Base-by-base conservation (phyloP, 2,329 filamentous ascomycete species). In the Setomelanomma holmii region DNA sequence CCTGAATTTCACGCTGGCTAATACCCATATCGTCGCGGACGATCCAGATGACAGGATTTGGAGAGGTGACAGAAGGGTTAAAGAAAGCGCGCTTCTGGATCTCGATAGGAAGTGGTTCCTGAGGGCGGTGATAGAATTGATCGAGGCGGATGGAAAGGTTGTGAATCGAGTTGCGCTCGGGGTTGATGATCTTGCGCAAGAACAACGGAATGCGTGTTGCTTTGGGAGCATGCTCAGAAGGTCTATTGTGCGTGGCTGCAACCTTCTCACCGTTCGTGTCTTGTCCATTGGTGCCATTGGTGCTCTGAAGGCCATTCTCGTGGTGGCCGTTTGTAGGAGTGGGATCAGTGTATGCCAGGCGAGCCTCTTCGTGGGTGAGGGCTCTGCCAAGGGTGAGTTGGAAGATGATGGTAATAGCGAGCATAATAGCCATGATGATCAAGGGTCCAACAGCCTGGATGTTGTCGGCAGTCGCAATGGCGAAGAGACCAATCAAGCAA, bases 401-500 rank as follows among this genome's bases (percentile, higher is more conserved):
- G 69, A 76, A 80, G 17, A 76, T 46, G 47, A 77, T 68, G 3
- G 77, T 79, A 42, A 65, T 56, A 24, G 68, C 60, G 4, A 80
- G 63, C 14, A 80, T 65, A 4, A 78, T 49, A 47, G 74, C 68
- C 71, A 79, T 77, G 42, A 80, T 68, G 4, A 69, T 66, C 6
- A 79, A 67, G n/a, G 79, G 78, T 1, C 72, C 76, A 6, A 68
- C 64, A 1, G 76, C 73, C 40, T 71, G 68, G 1, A 36, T 56
- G 44, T 66, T 68, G 1, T 74, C 55, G 5, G 68, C 74, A 2
- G 72, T 67, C 2, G 73, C 69, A 35, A 78, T 78, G 20, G 73
- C 76, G 54, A 81, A 77, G 16, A 81, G 68, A 40, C 79, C 79
- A 5, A 80, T 78, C 19, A 81, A 66, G 52, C 78, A 79, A n/a